Base-by-base conservation (phyloP, 1,284 basidiomycete species). In the Ceraceosorus guamensis region DNA sequence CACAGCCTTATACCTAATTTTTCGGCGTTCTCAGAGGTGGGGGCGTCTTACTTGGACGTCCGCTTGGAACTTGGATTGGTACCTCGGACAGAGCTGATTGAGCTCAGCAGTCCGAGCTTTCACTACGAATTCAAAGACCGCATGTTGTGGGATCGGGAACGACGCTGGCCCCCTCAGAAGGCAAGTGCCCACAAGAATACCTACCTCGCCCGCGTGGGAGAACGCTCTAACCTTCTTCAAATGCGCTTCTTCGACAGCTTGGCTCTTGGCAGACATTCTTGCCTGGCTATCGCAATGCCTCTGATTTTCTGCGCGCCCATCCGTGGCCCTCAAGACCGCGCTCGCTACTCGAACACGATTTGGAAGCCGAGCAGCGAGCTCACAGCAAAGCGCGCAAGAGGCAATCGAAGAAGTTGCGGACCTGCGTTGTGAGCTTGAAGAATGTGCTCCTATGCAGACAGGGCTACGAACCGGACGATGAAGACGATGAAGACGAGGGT, bases 201-300 rank as follows among this genome's bases (percentile, higher is more conserved):
- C n/a, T n/a, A n/a, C n/a, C n/a, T n/a, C n/a, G n/a, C n/a, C n/a
- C n/a, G n/a, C n/a, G n/a, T n/a, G n/a, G n/a, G n/a, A n/a, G n/a
- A n/a, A n/a, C n/a, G n/a, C n/a, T n/a, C n/a, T n/a, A n/a, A n/a
- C n/a, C n/a, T n/a, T n/a, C n/a, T n/a, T n/a, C n/a, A n/a, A n/a
- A n/a, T n/a, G n/a, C n/a, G n/a, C n/a, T n/a, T n/a, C 88, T 87
- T 24, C 86, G 86, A 55, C 91, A 92, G 79, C 85, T 91, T 45
- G 91, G 91, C 1, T 89, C 87, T 67, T 86, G 91, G 82, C 90
- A 95, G 71, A 84, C 84, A 55, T 93, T 93, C 77, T 78, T 92
- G 66, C 83, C 87, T 61, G 90, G 90, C 13, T 93, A 83, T 69
- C 82, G 84, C 78, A 91, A 92, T 76, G 88, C 88, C 0, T 88